Base-by-base conservation (phyloP, 176 grass and related monocot species). In the Musa beccarii region DNA sequence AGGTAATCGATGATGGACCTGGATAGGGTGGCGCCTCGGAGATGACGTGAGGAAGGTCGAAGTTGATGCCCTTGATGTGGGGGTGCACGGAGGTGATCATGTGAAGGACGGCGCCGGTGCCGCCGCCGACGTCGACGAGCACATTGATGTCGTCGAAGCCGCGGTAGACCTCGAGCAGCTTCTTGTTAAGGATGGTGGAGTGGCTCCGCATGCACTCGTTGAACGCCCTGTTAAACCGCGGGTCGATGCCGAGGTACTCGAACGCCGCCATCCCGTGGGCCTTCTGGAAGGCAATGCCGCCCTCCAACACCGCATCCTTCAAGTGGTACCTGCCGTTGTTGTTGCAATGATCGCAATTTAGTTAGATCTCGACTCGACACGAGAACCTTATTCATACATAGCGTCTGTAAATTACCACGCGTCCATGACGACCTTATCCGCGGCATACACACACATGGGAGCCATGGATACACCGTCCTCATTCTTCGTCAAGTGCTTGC, bases 41-140 rank as follows among this genome's bases (percentile, higher is more conserved):
- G 82, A 96, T 96, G 49, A 96, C 92, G 72, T 96, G 92, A n/a
- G 92, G 92, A n/a, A 96, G 87, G 81, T 96, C 92, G 75, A 80
- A 96, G 76, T 96, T 96, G 53, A 96, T 2, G 0, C 89, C 92
- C 19, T 63, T 78, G 69, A 96, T 84, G 4, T 66, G 22, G 0
- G 87, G 25, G 71, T 96, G 20, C 56, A 43, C 63, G 10, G 89
- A 87, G 54, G 81, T 82, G 80, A 96, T 77, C 78, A 83, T 86
- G 69, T 83, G 77, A 1, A 96, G 75, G 2, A 85, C 92, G 26
- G 87, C 89, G 25, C 92, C 92, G 49, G 87, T 56, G 75, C 92
- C 92, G 51, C 92, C 92, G 57, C 92, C 92, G 15, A 96, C 89
- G 77, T 96, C 92, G 1, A 96, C 79, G 7, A 96, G 85, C 8